Conservation (phyloP, 176 grass and related monocot genomes). For the Tillandsia leiboldiana region DNA sequence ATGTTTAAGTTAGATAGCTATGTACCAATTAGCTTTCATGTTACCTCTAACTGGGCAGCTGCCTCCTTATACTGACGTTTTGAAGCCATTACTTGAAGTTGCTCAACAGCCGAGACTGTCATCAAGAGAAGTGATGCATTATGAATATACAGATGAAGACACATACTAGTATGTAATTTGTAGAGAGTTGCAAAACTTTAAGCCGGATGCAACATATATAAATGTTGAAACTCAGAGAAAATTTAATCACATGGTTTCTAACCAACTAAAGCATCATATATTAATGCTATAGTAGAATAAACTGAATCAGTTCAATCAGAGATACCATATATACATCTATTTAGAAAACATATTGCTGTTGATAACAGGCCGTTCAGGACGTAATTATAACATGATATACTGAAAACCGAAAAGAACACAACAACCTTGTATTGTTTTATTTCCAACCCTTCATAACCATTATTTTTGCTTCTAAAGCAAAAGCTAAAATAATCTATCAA, state of each 20-base stretch:
- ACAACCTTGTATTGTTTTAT: too few relatives aligned
- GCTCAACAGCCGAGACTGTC: slow-evolving; percentile 87
- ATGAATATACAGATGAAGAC: background rate
- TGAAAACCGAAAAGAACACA: too few relatives aligned
- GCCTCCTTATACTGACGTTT: slow-evolving; percentile 98
- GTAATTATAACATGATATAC: too few relatives aligned
- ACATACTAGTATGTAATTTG: slow-evolving; percentile 2
- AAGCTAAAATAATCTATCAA: too few relatives aligned
- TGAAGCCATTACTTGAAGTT: slow-evolving; percentile 99
- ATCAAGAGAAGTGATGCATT: background rate
- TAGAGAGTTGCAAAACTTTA: background rate
- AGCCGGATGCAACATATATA: background rate
- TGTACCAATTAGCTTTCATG: background rate
- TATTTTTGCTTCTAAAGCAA: too few relatives aligned
- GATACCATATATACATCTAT: too few relatives aligned
- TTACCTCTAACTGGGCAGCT: slow-evolving; percentile 92
- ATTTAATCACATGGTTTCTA: background rate
- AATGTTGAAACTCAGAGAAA: slow-evolving; percentile 13
- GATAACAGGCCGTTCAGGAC: too few relatives aligned
- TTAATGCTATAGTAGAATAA: background rate
- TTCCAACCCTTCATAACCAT: too few relatives aligned
- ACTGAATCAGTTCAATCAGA: background rate
- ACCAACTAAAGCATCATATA: too few relatives aligned
- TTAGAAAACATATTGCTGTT: too few relatives aligned
- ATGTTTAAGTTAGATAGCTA: background rate